Conservation (phyloP, 228 moss, liverwort and hornwort genomes). For the Sphagnum magellanicum region DNA sequence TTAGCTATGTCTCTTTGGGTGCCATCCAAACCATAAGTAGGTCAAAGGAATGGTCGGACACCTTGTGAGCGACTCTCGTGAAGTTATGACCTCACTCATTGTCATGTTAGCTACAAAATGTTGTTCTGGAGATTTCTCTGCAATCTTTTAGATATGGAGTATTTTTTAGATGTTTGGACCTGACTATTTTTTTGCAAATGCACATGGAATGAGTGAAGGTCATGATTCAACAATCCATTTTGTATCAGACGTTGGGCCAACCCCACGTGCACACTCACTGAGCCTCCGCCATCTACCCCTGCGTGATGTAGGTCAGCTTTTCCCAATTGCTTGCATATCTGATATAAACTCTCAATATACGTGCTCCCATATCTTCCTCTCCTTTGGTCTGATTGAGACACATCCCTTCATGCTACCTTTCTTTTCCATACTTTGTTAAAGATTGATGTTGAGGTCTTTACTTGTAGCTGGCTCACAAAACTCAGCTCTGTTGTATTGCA, state of each 20-base stretch:
- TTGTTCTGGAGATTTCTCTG: no score
- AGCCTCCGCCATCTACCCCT: constrained; percentile 89
- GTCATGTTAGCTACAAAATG: no score
- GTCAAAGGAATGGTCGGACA: no score
- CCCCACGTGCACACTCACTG: constrained; percentile 69
- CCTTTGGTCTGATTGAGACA: background rate
- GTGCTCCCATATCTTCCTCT: background rate
- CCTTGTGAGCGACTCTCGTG: no score
- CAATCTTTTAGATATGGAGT: no score
- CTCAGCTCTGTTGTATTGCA: constrained; percentile 13
- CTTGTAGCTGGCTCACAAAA: background rate
- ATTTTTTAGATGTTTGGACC: no score
- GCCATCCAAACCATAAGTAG: no score
- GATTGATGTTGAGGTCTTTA: background rate
- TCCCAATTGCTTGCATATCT: constrained; percentile 27
- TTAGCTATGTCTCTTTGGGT: no score
- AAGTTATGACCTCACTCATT: no score
- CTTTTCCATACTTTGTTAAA: background rate
- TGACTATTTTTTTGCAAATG: background rate
- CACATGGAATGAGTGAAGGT: constrained; percentile 45
- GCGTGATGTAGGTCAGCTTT: constrained; percentile 99
- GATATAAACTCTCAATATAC: background rate
- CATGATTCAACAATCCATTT: constrained; percentile 97
- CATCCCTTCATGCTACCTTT: no score
- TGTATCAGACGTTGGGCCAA: constrained; percentile 79